Evolutionary conservation across 1,284 basidiomycete genomes (phyloP).

Genomic region (Puccinia coronata): DNA sequence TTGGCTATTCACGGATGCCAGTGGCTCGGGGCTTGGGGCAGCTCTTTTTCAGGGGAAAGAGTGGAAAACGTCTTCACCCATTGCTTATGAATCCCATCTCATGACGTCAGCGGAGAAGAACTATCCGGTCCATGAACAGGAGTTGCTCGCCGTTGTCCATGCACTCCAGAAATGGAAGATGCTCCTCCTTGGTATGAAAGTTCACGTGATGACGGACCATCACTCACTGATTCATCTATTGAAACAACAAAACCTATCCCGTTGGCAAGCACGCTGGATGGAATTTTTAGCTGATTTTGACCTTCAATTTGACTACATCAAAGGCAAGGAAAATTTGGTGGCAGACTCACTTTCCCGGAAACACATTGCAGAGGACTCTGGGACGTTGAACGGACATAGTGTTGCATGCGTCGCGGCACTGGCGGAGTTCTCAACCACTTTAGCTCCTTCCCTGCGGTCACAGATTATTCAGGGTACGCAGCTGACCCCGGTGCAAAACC

Average conservation of each 20-base stretch:
- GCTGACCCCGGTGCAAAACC: no score
- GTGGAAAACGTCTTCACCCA: not conserved
- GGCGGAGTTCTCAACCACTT: not conserved
- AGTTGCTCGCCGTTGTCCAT: no score
- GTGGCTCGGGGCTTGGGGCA: no score
- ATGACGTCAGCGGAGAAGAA: no score
- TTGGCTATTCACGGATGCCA: no score
- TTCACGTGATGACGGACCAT: no score
- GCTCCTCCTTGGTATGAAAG: no score
- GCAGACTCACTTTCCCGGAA: slow-evolving; percentile 60
- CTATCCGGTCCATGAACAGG: no score
- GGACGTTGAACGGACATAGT: not conserved
- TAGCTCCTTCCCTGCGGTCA: not conserved
- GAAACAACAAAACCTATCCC: slow-evolving; percentile 59
- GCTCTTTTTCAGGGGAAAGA: no score
- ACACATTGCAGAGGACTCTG: slow-evolving; percentile 15
- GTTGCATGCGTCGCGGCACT: not conserved
- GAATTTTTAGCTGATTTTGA: slow-evolving; percentile 58
- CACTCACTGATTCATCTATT: slow-evolving; percentile 53
- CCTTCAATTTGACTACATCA: slow-evolving; percentile 59
- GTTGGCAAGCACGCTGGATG: slow-evolving; percentile 59
- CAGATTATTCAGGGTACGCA: not conserved
- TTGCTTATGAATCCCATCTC: no score
- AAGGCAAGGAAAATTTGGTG: slow-evolving; percentile 59
- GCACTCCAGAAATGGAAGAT: no score